Evolutionary conservation across 768 basidiomycete species (phyloP), one percentile per base, ranked within the genome.

Genomic region (Russula sp.): DNA sequence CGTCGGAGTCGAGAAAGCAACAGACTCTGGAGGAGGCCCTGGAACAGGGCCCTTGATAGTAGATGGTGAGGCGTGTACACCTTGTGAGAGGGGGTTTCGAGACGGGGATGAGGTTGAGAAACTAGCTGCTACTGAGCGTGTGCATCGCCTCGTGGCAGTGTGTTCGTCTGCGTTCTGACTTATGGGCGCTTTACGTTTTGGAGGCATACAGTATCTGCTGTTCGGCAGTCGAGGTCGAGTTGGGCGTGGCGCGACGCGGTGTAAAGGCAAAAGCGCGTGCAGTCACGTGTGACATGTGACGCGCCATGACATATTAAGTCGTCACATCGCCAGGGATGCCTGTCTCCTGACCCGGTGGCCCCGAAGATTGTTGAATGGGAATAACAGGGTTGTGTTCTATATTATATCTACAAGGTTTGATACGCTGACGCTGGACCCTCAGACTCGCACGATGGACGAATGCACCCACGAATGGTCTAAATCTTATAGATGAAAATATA

Each of bases 401-500:
- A 35, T 35, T 59, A 22, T 10, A 35, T 35, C 16, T 25, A 16
- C 29, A 25, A 20, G 16, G 35, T 22, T 18, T 35, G 14, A 20
- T n/a, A 25, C 42, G 29, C 59, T 58, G 34, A 51, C 16, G 14
- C 3, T 13, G 25, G 32, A 25, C 7, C 41, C 2, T 7, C 29
- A 90, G 89, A 49, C 75, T 92, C 56, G 90, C 87, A 46, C 81
- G 90, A 65, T 90, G 88, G 90, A 80, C 85, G 34, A 90, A 91
- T 73, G 86, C 89, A n/a, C 89, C 90, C 4, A 78, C 84, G 11
- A 79, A 81, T 57, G 87, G 88, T 34, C 72, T 91, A 22, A 80
- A 85, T 54, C 78, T 86, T 52, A 84, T 91, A 39, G 74, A 77
- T 63, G 81, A 87, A 47, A 90, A 90, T 65, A 84, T 92, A 48